Percentiles rank a stretch among this genome's conserved stretches.
Evolutionary conservation across 495 filamentous ascomycete genomes (phyloP).

Genomic region (Xylaria bambusicola): DNA sequence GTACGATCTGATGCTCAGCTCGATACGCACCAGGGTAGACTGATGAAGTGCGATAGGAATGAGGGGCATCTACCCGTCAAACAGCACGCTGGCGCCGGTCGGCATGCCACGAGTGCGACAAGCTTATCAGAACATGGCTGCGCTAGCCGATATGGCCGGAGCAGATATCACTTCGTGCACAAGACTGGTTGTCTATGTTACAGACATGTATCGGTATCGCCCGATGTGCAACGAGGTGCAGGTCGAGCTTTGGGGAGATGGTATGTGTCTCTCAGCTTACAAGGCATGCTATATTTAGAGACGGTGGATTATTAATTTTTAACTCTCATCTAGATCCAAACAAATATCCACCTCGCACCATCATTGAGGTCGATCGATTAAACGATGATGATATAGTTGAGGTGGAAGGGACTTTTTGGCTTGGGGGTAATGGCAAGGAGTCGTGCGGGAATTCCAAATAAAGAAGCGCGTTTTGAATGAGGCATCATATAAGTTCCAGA

Average conservation of each 20-base stretch:
- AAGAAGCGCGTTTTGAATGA: no score
- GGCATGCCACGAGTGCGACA: slow-evolving; percentile 19
- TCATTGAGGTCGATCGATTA: slow-evolving; percentile 23
- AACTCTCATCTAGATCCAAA: not conserved
- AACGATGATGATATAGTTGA: slow-evolving; percentile 28
- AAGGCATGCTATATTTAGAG: no score
- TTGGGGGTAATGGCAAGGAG: slow-evolving; percentile 6
- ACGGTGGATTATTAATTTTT: not conserved
- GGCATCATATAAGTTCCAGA: no score
- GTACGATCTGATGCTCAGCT: not conserved
- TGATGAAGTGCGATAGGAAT: slow-evolving; percentile 6
- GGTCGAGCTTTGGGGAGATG: slow-evolving; percentile 21
- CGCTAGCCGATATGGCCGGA: slow-evolving; percentile 21
- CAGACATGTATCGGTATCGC: slow-evolving; percentile 25
- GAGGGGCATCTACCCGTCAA: slow-evolving; percentile 22
- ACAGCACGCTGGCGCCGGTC: slow-evolving; percentile 22
- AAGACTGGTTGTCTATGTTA: slow-evolving; percentile 22
- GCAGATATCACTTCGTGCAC: slow-evolving; percentile 19
- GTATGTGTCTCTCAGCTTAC: not conserved
- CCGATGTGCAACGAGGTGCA: slow-evolving; percentile 26
- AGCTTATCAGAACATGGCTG: slow-evolving; percentile 24
- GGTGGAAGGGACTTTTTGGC: slow-evolving; percentile 25
- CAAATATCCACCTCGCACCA: slow-evolving; percentile 24
- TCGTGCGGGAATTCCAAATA: not conserved
- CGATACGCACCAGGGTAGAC: not conserved